Percentiles rank a stretch among this genome's conserved stretches.
phyloP scores from a whole-genome alignment of 2,329 filamentous ascomycete genomes.

The Chaetomiaceae sp. region DNA sequence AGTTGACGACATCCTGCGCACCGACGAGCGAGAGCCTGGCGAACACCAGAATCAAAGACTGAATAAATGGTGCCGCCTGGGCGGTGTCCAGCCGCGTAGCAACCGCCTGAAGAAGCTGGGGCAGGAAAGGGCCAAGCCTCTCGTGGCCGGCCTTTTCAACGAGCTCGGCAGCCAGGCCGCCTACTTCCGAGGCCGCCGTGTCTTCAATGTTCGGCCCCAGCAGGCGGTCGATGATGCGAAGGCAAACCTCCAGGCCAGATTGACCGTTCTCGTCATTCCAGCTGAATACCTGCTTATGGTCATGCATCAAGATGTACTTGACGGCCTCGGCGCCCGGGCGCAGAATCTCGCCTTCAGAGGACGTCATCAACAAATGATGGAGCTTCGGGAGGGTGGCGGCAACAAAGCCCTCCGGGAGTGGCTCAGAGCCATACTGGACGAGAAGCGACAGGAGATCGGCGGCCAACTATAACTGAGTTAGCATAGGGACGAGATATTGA shows the following conservation, averaged over 20 bases:
- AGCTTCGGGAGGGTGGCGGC: slow-evolving; percentile 82
- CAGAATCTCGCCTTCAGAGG: slow-evolving; percentile 81
- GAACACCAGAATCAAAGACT: slow-evolving; percentile 93
- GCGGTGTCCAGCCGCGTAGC: slow-evolving; percentile 79
- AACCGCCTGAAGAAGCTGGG: slow-evolving; percentile 83
- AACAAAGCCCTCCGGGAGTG: slow-evolving; percentile 82
- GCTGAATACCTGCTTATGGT: slow-evolving; percentile 81
- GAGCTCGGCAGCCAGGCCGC: slow-evolving; percentile 85
- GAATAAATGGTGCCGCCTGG: slow-evolving; percentile 83
- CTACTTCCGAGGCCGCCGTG: slow-evolving; percentile 91
- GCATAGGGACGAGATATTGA: neutral
- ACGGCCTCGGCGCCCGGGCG: slow-evolving; percentile 81
- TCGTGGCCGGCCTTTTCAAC: slow-evolving; percentile 94
- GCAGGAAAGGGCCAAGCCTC: slow-evolving; percentile 81
- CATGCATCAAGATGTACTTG: slow-evolving; percentile 85
- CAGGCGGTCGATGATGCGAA: slow-evolving; percentile 88
- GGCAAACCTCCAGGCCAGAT: slow-evolving; percentile 79
- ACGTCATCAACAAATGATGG: slow-evolving; percentile 74
- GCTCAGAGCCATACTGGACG: slow-evolving; percentile 76
- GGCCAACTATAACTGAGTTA: slow-evolving; percentile 48
- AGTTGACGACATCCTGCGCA: slow-evolving; percentile 84
- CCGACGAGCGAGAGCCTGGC: slow-evolving; percentile 82
- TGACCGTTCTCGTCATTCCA: slow-evolving; percentile 80
- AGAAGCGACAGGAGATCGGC: slow-evolving; percentile 79
- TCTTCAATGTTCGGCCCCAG: slow-evolving; percentile 82